phyloP scores from a whole-genome alignment of 306 rosid genomes.

The Cucurbita pepo region DNA sequence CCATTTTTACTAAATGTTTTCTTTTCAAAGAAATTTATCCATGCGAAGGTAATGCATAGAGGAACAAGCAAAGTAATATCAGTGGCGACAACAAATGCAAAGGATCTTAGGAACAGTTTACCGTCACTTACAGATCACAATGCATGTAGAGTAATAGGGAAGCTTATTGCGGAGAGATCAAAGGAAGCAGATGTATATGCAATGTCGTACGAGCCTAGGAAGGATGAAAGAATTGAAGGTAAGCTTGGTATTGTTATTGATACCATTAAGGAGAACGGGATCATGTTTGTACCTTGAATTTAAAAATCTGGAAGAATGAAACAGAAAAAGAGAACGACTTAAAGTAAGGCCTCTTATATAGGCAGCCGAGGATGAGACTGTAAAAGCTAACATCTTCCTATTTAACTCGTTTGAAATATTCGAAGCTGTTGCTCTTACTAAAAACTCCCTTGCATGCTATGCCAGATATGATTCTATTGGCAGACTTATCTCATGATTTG shows the following conservation, averaged over 20 bases:
- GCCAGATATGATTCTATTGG: neutral
- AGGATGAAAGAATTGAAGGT: slow-evolving; percentile 72
- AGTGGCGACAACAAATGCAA: slow-evolving; percentile 68
- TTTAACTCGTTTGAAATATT: neutral
- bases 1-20: slow-evolving; percentile 71
- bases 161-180: slow-evolving; percentile 69
- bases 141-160: slow-evolving; percentile 60
- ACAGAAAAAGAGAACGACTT: neutral
- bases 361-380: neutral
- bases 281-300: slow-evolving; percentile 31
- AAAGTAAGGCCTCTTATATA: neutral
- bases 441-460: neutral
- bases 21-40: slow-evolving; percentile 73
- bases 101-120: slow-evolving; percentile 55
- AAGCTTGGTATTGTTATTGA: slow-evolving; percentile 66
- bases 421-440: neutral
- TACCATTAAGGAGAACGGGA: slow-evolving; percentile 64
- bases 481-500: neutral
- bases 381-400: neutral
- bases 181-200: slow-evolving; percentile 89
- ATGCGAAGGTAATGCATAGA: slow-evolving; percentile 78
- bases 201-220: slow-evolving; percentile 66
- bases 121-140: slow-evolving; percentile 49
- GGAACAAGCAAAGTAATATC: slow-evolving; percentile 88
- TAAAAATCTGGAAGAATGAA: neutral